phyloP scores from a whole-genome alignment of 2,329 filamentous ascomycete genomes.

The Huntiella moniliformis region DNA sequence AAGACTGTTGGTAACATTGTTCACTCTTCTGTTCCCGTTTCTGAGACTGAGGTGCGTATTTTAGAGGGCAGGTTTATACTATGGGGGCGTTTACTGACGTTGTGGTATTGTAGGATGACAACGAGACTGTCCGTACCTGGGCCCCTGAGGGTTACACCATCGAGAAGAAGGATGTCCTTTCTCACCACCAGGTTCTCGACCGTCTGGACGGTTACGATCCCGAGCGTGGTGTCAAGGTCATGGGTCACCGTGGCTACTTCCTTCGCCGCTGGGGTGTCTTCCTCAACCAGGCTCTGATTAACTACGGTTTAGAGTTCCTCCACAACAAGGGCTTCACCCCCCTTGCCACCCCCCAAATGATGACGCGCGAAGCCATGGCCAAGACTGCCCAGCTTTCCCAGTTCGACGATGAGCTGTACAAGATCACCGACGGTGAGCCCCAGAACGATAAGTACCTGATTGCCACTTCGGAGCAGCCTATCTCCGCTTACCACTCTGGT shows the following conservation, averaged over 20 bases:
- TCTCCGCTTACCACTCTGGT: constrained; percentile 79
- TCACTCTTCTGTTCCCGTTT: constrained; percentile 68
- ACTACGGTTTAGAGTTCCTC: constrained; percentile 86
- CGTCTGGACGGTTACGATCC: constrained; percentile 83
- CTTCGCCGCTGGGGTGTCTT: constrained; percentile 77
- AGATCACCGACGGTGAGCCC: constrained; percentile 74
- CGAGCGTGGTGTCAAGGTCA: constrained; percentile 81
- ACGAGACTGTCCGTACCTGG: constrained; percentile 60
- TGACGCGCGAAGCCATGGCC: constrained; percentile 88
- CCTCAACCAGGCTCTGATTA: constrained; percentile 73
- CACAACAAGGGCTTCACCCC: constrained; percentile 62
- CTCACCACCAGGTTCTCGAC: constrained; percentile 85
- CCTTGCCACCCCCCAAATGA: constrained; percentile 79
- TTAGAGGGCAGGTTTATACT: not conserved
- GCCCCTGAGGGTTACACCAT: constrained; percentile 54
- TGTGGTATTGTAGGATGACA: constrained; percentile 44
- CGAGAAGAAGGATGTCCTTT: constrained; percentile 61
- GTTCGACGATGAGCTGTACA: constrained; percentile 97
- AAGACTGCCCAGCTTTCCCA: constrained; percentile 95
- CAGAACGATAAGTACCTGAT: constrained; percentile 66
- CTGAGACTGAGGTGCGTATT: constrained; percentile 52
- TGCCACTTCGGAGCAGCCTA: constrained; percentile 83
- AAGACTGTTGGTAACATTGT: constrained; percentile 57
- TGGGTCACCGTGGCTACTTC: constrained; percentile 89
- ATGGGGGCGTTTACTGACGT: not conserved